Base-by-base conservation (phyloP, 768 basidiomycete genomes). In the Mycena venus region DNA sequence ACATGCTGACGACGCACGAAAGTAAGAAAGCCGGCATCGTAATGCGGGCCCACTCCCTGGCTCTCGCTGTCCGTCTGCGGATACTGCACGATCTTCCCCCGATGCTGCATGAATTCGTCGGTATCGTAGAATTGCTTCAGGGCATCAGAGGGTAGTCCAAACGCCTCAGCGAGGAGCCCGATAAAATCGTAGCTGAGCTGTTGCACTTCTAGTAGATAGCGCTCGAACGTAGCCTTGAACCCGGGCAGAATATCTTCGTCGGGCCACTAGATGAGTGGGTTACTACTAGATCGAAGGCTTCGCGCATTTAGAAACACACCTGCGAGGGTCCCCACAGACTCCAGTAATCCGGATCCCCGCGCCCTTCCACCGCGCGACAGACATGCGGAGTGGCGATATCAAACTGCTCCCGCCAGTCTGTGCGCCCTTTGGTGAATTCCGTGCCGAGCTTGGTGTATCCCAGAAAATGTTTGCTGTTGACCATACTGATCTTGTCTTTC, bases 11-110 rank as follows among this genome's bases (percentile, higher is more conserved):
- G 12, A 67, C 90, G 58, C 71, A 95, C 95, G 81, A 96, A 92
- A 11, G 95, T 96, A 75, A 96, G 82, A 84, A 96, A 95, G 0
- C 94, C 93, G 0, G 92, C 92, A 70, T 96, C 95, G 70, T 91
- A 95, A 82, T 96, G 95, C 15, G 95, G 94, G 0, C 95, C 95
- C 10, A 96, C 95, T 17, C 95, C 95, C 81, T 96, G 95, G 68
- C 89, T 87, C 44, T 81, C 80, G 23, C 79, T 75, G 17, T 88
- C 88, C 34, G 90, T 87, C 11, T 90, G 85, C 10, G 95, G 95
- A 78, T 96, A 96, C 78, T 93, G 91, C 23, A 96, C 92, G 62
- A 96, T 85, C 88, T 95, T 96, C 25, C 86, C 86, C 2, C 94
- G 91, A 79, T 96, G 94, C 77, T 94, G 93, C 90, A 93, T 92